Conservation (phyloP, 2,329 filamentous ascomycete genomes). For the Colletotrichum incanum region DNA sequence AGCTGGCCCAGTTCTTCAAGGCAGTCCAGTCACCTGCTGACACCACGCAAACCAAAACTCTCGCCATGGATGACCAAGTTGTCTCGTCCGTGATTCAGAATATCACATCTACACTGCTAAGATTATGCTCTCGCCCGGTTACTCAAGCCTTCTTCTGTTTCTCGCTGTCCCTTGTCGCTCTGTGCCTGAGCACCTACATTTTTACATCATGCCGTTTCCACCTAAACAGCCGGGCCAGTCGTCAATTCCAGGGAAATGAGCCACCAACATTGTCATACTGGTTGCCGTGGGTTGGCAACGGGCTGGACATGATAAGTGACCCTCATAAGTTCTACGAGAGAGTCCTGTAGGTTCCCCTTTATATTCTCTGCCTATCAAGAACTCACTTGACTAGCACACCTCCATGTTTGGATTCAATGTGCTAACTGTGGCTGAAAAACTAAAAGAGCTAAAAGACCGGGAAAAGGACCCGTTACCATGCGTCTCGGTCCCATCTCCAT, state of each 20-base stretch:
- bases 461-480: slow-evolving; percentile 7
- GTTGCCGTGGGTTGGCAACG: slow-evolving; percentile 14
- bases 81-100: background rate
- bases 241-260: slow-evolving; percentile 12
- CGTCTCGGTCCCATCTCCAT: slow-evolving; percentile 15
- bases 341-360: background rate
- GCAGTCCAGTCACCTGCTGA: background rate
- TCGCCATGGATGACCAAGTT: background rate
- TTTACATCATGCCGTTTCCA: slow-evolving; percentile 7
- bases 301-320: slow-evolving; percentile 9
- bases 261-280: slow-evolving; percentile 11
- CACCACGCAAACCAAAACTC: background rate
- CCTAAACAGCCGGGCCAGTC: background rate
- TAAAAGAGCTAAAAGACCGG: slow-evolving; percentile 12
- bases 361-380: background rate
- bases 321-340: slow-evolving; percentile 16
- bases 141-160: background rate
- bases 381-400: background rate
- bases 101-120: background rate
- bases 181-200: slow-evolving; percentile 5
- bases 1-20: background rate
- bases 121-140: background rate
- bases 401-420: background rate
- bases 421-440: background rate
- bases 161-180: background rate